Conservation (phyloP, 176 grass and related monocot genomes). For the Ensete ventricosum region DNA sequence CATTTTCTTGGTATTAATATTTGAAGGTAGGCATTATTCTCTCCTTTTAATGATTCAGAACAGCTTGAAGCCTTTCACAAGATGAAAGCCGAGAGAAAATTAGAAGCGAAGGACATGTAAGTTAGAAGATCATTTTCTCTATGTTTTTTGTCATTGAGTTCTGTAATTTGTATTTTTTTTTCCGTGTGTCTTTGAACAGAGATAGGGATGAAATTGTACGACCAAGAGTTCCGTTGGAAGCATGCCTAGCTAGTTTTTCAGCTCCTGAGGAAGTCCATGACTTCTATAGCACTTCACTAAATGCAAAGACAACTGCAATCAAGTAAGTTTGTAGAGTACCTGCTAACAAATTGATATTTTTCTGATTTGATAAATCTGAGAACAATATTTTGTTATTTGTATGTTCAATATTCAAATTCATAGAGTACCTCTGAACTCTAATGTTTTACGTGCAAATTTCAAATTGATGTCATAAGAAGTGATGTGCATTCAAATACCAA, state of each 20-base stretch:
- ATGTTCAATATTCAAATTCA: no score
- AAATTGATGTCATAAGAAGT: no score
- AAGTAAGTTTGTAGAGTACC: conserved; percentile 39
- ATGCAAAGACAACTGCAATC: conserved; percentile 78
- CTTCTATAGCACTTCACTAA: conserved; percentile 88
- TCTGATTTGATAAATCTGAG: no score
- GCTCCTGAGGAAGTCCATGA: conserved; percentile 71
- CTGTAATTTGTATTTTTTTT: not conserved
- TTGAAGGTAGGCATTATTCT: not conserved
- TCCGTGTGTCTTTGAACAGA: conserved; percentile 29
- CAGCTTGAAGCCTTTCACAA: conserved; percentile 74
- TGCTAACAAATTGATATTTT: no score
- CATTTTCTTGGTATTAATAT: conserved; percentile 7
- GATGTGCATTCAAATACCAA: no score
- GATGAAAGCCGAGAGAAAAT: conserved; percentile 56
- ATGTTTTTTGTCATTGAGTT: not conserved
- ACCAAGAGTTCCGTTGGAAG: conserved; percentile 82
- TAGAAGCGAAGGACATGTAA: conserved; percentile 87
- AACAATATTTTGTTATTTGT: no score
- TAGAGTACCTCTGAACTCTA: no score
- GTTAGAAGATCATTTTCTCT: not conserved
- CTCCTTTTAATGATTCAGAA: conserved; percentile 28
- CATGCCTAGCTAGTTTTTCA: conserved; percentile 80
- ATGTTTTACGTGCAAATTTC: no score
- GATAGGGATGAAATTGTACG: conserved; percentile 73